Evolutionary conservation across 768 basidiomycete species (phyloP).

Genomic region (Sporobolomyces roseus): DNA sequence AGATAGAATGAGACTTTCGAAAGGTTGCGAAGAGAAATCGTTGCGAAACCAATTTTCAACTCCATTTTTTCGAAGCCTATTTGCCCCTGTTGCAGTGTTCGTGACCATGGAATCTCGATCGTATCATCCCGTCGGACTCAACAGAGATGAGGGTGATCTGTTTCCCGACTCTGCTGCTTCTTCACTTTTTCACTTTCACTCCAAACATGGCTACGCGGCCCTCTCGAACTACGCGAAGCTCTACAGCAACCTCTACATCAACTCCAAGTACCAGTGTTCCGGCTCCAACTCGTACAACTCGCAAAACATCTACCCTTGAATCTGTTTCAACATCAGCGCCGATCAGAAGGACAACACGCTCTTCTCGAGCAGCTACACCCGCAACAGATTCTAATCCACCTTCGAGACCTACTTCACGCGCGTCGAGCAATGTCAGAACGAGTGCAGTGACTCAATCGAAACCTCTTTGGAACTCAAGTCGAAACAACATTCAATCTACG

Average conservation of each 20-base stretch:
- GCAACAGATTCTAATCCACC: background rate
- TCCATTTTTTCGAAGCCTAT: too few species aligned
- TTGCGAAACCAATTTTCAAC: too few species aligned
- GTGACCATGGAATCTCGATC: too few species aligned
- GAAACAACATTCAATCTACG: background rate
- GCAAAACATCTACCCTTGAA: background rate
- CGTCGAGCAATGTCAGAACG: background rate
- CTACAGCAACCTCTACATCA: background rate
- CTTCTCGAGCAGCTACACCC: conserved; percentile 10
- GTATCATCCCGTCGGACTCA: too few species aligned
- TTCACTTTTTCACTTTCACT: background rate
- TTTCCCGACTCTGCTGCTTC: background rate
- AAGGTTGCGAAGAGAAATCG: background rate
- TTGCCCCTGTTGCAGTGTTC: too few species aligned
- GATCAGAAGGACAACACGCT: conserved; percentile 18
- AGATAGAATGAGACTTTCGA: background rate
- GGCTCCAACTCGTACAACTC: background rate
- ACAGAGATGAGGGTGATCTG: background rate
- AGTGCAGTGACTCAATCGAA: background rate
- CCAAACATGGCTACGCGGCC: conserved; percentile 21
- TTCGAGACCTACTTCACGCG: conserved; percentile 10
- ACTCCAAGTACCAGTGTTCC: too few species aligned
- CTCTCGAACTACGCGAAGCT: conserved; percentile 27
- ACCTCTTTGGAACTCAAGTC: conserved; percentile 12
- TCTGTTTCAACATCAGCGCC: conserved; percentile 9